Evolutionary conservation across 2,329 filamentous ascomycete species (phyloP).

Genomic region (Ophiocordyceps camponoti-leonardi): DNA sequence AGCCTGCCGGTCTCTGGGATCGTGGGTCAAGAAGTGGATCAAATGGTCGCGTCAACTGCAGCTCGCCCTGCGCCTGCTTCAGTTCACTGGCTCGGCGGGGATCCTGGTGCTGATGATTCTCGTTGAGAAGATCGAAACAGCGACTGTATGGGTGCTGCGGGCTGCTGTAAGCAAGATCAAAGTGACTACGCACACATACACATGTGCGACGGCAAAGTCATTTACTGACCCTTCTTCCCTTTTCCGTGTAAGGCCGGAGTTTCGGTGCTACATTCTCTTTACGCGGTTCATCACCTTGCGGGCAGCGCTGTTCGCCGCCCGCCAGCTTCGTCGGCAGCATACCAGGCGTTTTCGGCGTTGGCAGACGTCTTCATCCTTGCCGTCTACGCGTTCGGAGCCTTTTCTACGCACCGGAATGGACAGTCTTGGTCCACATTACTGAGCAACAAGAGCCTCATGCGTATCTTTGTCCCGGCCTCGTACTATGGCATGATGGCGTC

Average conservation of each 20-base stretch:
- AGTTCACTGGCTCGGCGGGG: conserved; percentile 53
- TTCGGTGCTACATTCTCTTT: conserved; percentile 52
- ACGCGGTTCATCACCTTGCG: conserved; percentile 66
- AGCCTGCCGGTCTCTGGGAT: conserved; percentile 43
- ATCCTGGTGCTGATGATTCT: conserved; percentile 62
- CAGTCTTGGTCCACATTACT: conserved; percentile 52
- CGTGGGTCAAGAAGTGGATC: conserved; percentile 52
- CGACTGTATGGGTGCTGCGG: conserved; percentile 59
- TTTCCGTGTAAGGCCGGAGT: conserved; percentile 47
- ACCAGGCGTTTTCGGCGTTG: conserved; percentile 67
- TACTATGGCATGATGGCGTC: conserved; percentile 51
- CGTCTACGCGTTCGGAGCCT: conserved; percentile 37
- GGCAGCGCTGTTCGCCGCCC: conserved; percentile 54
- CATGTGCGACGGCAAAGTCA: too few species aligned
- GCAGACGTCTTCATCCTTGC: conserved; percentile 44
- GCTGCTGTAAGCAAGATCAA: conserved; percentile 56
- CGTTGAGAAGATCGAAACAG: conserved; percentile 46
- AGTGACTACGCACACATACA: too few species aligned
- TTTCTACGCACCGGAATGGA: conserved; percentile 26
- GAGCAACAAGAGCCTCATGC: conserved; percentile 32
- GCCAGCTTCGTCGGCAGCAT: conserved; percentile 68
- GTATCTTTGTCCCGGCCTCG: conserved; percentile 44
- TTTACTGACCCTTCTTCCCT: too few species aligned
- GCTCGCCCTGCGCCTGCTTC: conserved; percentile 46
- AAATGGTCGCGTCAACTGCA: conserved; percentile 53